These are phyloP conservation scores for Cytauxzoon felis DNA, from an alignment of 169 alveolate species.

Conservation along the genomic window DNA sequence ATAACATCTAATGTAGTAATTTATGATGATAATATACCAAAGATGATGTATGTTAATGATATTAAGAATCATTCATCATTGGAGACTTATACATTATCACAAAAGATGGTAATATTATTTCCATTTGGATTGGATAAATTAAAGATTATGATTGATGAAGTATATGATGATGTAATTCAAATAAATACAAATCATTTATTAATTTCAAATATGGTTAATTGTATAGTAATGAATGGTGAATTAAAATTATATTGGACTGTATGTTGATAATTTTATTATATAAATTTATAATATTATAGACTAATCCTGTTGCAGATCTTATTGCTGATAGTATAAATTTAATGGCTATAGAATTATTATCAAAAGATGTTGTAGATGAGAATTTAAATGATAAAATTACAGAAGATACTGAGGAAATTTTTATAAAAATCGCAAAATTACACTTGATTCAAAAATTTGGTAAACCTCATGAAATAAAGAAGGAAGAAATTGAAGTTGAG, in stretches of 20 bases:
- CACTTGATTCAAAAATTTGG: slow-evolving; percentile 52
- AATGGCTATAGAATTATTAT: slow-evolving; percentile 59
- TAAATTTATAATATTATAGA: slow-evolving; percentile 13
- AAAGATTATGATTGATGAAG: slow-evolving; percentile 39
- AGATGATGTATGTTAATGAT: slow-evolving; percentile 62
- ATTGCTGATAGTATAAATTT: slow-evolving; percentile 74
- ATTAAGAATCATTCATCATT: slow-evolving; percentile 55
- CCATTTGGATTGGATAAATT: slow-evolving; percentile 52
- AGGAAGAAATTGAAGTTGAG: slow-evolving; percentile 33
- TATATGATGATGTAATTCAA: slow-evolving; percentile 56
- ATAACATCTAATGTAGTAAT: slow-evolving; percentile 55
- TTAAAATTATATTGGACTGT: slow-evolving; percentile 31
- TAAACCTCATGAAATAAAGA: slow-evolving; percentile 22
- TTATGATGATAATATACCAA: slow-evolving; percentile 28
- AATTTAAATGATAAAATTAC: background rate
- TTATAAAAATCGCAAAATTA: slow-evolving; percentile 16
- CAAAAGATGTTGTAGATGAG: slow-evolving; percentile 2
- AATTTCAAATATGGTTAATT: slow-evolving; percentile 22
- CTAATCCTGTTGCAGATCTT: slow-evolving; percentile 72
- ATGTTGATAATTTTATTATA: slow-evolving; percentile 7
- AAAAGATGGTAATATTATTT: slow-evolving; percentile 59
- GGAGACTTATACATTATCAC: slow-evolving; percentile 59
- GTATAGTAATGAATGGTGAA: slow-evolving; percentile 2
- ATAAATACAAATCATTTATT: slow-evolving; percentile 3
- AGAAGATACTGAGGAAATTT: slow-evolving; percentile 11